Percentiles rank a stretch among this genome's conserved stretches.
phyloP scores from a whole-genome alignment of 2,329 filamentous ascomycete genomes.

The Botrytis hyacinthi region DNA sequence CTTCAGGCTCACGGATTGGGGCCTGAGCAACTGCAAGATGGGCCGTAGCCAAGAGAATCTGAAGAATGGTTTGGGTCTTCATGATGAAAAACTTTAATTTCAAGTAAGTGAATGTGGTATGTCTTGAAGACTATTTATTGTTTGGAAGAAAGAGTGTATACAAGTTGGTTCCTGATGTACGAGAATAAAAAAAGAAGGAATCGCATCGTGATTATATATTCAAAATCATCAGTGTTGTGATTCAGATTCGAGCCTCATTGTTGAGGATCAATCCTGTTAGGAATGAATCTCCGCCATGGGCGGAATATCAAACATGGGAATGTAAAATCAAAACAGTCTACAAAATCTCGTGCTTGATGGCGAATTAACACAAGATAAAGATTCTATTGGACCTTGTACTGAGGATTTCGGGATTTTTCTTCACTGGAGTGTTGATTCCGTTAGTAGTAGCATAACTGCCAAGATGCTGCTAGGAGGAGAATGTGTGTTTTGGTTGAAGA shows the following conservation, averaged over 20 bases:
- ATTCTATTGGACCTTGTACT: background rate
- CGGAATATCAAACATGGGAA: background rate
- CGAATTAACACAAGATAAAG: background rate
- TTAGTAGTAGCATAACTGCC: slow-evolving; percentile 5
- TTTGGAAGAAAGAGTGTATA: slow-evolving; percentile 19
- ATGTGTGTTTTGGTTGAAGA: slow-evolving; percentile 9
- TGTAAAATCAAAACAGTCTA: background rate
- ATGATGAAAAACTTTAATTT: slow-evolving; percentile 12
- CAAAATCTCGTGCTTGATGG: background rate
- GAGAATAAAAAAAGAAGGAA: background rate
- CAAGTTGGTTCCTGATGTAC: slow-evolving; percentile 15
- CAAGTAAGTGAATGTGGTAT: slow-evolving; percentile 13
- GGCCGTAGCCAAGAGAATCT: slow-evolving; percentile 9
- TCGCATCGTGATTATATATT: slow-evolving; percentile 11
- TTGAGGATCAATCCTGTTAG: background rate
- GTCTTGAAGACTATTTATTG: slow-evolving; percentile 14
- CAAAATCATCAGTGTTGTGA: background rate
- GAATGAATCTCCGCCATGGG: slow-evolving; percentile 1
- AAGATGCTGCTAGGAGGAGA: background rate
- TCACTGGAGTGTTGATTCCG: background rate
- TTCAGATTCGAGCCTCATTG: slow-evolving; percentile 3
- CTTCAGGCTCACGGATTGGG: background rate
- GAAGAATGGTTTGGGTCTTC: background rate
- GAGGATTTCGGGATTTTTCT: background rate
- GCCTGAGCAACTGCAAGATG: background rate